Evolutionary conservation across 2,329 filamentous ascomycete species (phyloP), one percentile per base, ranked within the genome.

Genomic region (Sphaerulina vaccinii): DNA sequence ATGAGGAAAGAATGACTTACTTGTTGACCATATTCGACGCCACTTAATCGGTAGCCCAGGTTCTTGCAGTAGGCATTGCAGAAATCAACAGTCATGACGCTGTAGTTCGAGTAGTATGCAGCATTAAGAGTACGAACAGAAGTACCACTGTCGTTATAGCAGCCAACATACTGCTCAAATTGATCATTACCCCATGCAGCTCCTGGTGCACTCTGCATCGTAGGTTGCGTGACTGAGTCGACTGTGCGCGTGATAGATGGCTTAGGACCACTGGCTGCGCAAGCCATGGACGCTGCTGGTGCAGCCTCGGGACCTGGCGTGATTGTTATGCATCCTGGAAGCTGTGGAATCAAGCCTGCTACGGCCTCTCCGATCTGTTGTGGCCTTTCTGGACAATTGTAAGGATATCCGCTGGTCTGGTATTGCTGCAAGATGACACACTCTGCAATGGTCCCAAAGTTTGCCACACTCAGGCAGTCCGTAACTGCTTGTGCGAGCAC

Each of bases 401-500:
- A 58, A 3, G 49, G 32, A 38, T 59, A 58, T 7, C 62, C 59
- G 24, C 56, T 62, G 35, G 62, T 64, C 44, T 69, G 60, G 33
- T 62, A 62, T 18, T 58, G 58, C 8, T 63, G 59, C 36, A 71
- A 56, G 11, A 62, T 56, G 2, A 67, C 61, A 52, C 70, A 73
- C 19, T 64, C 60, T n/a, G 62, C 60, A 37, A 72, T 68, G 10
- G 63, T 57, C 32, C 70, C 69, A 42, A 62, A 65, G 45, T 67
- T 62, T 49, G 65, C 61, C 8, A 60, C 62, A 18, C 72, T 71
- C 13, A 66, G 53, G 55, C 68, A 70, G 24, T 66, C 58, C 22
- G 67, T 59, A 18, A 74, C 63, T 0, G 74, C 75, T 16, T 66
- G 51, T 22, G 67, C 61, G 19, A 77, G 68, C 18, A 73, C 67